Percentiles rank a stretch among this genome's conserved stretches.
phyloP scores from a whole-genome alignment of 2,329 filamentous ascomycete genomes.

The Cladobotryum mycophilum region DNA sequence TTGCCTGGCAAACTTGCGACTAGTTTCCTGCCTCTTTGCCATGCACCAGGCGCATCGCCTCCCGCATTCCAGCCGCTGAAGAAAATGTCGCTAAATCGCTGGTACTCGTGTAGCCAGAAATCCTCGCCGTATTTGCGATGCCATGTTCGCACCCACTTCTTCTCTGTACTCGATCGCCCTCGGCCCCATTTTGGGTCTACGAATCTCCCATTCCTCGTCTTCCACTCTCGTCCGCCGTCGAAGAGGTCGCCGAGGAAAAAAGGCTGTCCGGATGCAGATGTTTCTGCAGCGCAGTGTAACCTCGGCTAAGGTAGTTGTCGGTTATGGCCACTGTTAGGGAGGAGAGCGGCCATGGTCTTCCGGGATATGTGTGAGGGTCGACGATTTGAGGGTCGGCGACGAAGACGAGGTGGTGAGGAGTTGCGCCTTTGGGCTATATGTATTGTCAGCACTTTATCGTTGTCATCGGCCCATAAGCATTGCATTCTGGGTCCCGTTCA shows the following conservation, averaged over 20 bases:
- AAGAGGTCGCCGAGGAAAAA: slow-evolving; percentile 89
- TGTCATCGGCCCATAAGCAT: neutral
- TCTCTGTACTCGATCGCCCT: slow-evolving; percentile 45
- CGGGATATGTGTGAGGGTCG: slow-evolving; percentile 91
- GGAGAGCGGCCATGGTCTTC: slow-evolving; percentile 57
- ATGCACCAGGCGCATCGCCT: slow-evolving; percentile 46
- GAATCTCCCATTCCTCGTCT: slow-evolving; percentile 57
- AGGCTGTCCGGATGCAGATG: slow-evolving; percentile 77
- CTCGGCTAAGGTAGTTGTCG: slow-evolving; percentile 82
- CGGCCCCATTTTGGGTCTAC: slow-evolving; percentile 54
- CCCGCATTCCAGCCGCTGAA: slow-evolving; percentile 60
- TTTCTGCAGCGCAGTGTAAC: slow-evolving; percentile 72
- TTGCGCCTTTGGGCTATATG: slow-evolving; percentile 63
- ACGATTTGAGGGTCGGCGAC: slow-evolving; percentile 88
- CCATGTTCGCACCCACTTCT: slow-evolving; percentile 55
- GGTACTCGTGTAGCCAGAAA: slow-evolving; percentile 84
- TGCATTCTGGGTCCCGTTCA: neutral
- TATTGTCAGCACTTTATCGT: neutral
- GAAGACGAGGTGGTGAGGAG: slow-evolving; percentile 77
- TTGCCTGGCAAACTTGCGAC: slow-evolving; percentile 87
- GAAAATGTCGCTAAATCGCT: slow-evolving; percentile 81
- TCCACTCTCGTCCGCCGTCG: slow-evolving; percentile 94
- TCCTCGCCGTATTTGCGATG: slow-evolving; percentile 69
- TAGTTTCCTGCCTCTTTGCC: slow-evolving; percentile 66
- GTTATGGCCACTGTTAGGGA: slow-evolving; percentile 57